Base-by-base conservation (phyloP, 805 yeast species). In the Pichia occidentalis region DNA sequence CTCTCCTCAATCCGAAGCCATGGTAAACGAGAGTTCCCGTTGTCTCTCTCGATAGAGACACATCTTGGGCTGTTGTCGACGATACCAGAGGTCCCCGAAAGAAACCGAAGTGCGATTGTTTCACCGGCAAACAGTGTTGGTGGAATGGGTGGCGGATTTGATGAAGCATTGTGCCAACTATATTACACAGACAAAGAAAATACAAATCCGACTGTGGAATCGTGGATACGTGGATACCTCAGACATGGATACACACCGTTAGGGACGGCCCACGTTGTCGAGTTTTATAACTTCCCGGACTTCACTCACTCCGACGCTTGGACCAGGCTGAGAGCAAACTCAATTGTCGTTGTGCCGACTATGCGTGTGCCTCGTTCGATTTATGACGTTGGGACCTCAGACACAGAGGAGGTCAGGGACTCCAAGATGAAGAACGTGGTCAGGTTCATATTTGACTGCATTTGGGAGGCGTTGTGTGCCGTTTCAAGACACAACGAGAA, bases 111-210 rank as follows among this genome's bases (percentile, higher is more conserved):
- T 43, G 65, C 50, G 2, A 57, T 72, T 13, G 63, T 72, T 2
- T 70, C 76, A 2, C 77, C 77, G 2, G 77, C 77, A 1, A 72
- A 72, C 42, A 65, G 73, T 3, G 57, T 64, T 36, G 77, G 76
- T 4, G 65, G 58, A 34, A 54, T 72, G 46, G 72, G 71, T 4
- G 78, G 77, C 2, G 77, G 77, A 1, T 68, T 71, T 48, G 77
- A 72, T 48, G 47, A 41, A 30, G 59, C 58, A 1, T 40, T 65
- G n/a, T 63, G 64, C 2, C 41, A 48, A 4, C 40, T 54, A 21
- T 64, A 57, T 39, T 39, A 36, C 12, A 18, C 29, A 3, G 32
- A 37, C 2, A 25, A 25, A 14, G 29, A 29, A 17, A 23, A 42
- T 3, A 47, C 56, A 51, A 36, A 38, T 20, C 32, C 32, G n/a